Percentiles rank a stretch among this genome's conserved stretches.
phyloP scores from a whole-genome alignment of 148 eudicot species.

The Nepenthes mirabilis region DNA sequence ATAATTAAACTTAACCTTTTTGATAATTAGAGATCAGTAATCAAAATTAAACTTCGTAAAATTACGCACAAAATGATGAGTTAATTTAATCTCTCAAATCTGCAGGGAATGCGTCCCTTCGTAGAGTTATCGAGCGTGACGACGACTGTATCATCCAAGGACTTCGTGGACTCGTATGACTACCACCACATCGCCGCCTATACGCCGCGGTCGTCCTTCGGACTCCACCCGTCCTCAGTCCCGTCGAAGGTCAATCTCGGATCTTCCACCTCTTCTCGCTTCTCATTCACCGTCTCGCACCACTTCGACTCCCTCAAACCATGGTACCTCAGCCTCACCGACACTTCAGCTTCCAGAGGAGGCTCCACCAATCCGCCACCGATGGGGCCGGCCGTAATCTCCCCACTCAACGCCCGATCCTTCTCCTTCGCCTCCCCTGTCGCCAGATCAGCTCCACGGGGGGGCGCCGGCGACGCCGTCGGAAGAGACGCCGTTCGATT shows the following conservation, averaged over 20 bases:
- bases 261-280: conserved; percentile 73
- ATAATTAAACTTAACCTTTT: too few species aligned
- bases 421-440: conserved; percentile 78
- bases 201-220: conserved; percentile 70
- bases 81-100: not conserved
- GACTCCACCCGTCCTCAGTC: conserved; percentile 8
- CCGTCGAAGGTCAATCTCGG: conserved; percentile 43
- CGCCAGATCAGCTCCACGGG: conserved; percentile 37
- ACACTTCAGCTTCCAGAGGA: conserved; percentile 52
- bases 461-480: not conserved
- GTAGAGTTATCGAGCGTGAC: conserved; percentile 63
- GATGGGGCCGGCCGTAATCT: conserved; percentile 38
- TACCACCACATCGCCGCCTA: conserved; percentile 54
- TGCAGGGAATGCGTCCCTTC: conserved; percentile 83
- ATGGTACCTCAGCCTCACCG: conserved; percentile 71
- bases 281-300: conserved; percentile 89
- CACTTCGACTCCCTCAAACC: conserved; percentile 86
- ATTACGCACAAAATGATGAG: too few species aligned
- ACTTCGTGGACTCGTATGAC: conserved; percentile 54
- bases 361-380: conserved; percentile 31
- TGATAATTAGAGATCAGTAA: too few species aligned
- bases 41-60: too few species aligned
- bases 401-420: conserved; percentile 65
- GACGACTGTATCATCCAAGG: conserved; percentile 54
- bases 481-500: conserved; percentile 10